Evolutionary conservation across 2,329 filamentous ascomycete species (phyloP).

Genomic region (Fusarium nelsonii): DNA sequence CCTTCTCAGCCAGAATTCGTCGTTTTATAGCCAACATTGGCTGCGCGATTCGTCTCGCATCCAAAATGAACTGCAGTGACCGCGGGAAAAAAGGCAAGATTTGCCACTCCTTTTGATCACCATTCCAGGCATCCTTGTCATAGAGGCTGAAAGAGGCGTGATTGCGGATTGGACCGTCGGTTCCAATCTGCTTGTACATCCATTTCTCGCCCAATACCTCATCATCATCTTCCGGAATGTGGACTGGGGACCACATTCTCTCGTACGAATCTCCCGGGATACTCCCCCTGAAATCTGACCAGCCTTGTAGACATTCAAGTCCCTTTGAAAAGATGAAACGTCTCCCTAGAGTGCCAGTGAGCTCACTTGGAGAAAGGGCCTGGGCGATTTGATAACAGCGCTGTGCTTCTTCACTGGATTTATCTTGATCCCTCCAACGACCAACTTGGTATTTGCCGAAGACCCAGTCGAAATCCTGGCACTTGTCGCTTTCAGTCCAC

Average conservation of each 20-base stretch:
- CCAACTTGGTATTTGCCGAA: not conserved
- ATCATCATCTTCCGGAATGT: not conserved
- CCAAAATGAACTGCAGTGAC: not conserved
- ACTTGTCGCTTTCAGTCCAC: not conserved
- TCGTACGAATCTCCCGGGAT: not conserved
- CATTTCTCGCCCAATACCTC: not conserved
- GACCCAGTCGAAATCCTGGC: not conserved
- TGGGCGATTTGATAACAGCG: not conserved
- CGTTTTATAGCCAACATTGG: not conserved
- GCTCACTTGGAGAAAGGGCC: not conserved
- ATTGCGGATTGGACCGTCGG: not conserved
- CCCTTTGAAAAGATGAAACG: not conserved
- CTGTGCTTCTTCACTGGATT: not conserved
- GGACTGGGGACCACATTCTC: not conserved
- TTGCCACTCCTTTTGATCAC: too few relatives aligned
- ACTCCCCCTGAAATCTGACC: not conserved
- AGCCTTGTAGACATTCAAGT: not conserved
- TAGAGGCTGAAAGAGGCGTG: too few relatives aligned
- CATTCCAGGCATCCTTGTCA: too few relatives aligned
- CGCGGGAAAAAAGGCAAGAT: not conserved
- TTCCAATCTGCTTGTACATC: not conserved
- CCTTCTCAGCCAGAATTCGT: not conserved
- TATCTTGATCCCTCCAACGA: not conserved
- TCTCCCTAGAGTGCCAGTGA: not conserved
- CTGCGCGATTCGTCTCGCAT: not conserved